phyloP scores from a whole-genome alignment of 202 grass and related monocot species.

The Hordeum pubiflorum region DNA sequence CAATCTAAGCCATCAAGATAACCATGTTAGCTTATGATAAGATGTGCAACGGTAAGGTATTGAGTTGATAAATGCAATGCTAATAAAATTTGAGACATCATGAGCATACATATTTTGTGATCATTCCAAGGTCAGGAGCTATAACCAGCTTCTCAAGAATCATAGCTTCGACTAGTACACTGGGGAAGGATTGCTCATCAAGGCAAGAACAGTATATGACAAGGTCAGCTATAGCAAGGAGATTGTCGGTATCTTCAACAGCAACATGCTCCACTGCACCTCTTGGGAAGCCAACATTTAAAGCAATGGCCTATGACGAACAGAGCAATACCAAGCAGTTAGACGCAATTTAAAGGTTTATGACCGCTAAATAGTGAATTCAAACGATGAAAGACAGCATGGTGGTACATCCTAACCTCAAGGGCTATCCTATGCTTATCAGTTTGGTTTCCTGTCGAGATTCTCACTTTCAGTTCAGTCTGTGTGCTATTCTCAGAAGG shows the following conservation, averaged over 20 bases:
- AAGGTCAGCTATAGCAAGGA: conserved; percentile 61
- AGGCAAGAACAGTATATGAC: conserved; percentile 88
- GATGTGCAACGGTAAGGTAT: conserved; percentile 7
- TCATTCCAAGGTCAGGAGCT: conserved; percentile 77
- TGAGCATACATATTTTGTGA: conserved; percentile 75
- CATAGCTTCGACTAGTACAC: conserved; percentile 75
- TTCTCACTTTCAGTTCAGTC: conserved; percentile 61
- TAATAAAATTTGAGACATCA: conserved; percentile 10
- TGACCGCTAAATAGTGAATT: conserved; percentile 8
- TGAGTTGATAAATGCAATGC: conserved; percentile 5
- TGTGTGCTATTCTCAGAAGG: conserved; percentile 44
- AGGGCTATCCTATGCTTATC: conserved; percentile 44
- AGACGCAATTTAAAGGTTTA: conserved; percentile 24
- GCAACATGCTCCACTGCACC: conserved; percentile 52
- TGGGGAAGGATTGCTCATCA: conserved; percentile 81
- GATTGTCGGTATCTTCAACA: conserved; percentile 42
- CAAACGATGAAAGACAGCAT: conserved; percentile 11
- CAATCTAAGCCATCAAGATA: conserved; percentile 55
- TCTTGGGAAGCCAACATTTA: conserved; percentile 60
- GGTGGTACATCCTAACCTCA: conserved; percentile 47
- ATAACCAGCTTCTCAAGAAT: conserved; percentile 77
- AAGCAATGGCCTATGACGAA: conserved; percentile 50
- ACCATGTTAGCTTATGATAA: conserved; percentile 26
- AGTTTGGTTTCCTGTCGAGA: conserved; percentile 50
- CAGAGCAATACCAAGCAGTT: conserved; percentile 14